Base-by-base conservation (phyloP, 176 grass and related monocot species). In the Otatea glauca region DNA sequence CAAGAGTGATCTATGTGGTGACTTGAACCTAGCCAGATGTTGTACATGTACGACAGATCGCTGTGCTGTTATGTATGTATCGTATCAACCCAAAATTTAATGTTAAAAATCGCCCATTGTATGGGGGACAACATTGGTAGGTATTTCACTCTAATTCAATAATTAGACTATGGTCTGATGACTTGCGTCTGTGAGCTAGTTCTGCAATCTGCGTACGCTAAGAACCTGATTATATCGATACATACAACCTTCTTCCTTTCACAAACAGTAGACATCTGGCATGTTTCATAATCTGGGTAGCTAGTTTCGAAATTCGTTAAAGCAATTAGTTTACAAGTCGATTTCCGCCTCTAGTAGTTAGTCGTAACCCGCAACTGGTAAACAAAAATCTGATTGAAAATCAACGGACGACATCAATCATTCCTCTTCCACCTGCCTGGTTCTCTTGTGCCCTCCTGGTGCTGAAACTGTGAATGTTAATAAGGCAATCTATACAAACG, bases 41-140 rank as follows among this genome's bases (percentile, higher is more conserved):
- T 91, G 85, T 83, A 87, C 44, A 87, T 91, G 80, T 87, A 75
- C 50, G 78, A 67, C 79, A 74, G 83, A 48, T 81, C 35, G 14
- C 78, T 86, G 59, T 79, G 23, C 62, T 67, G 32, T 75, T 24
- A n/a, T 87, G 62, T 83, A 79, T 84, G 61, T 91, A 84, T 55
- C 54, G 42, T 72, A 64, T 55, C 27, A 51, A 35, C 78, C 55
- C 62, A 13, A 29, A 44, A 34, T 18, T 87, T 84, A 87, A 70
- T 91, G 21, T 68, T 80, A 79, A 85, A 67, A 37, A 37, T 51
- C 55, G 77, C 77, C 88, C 35, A 27, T 42, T 76, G 29, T 55
- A 70, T 18, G 2, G 42, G 61, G 23, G 7, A 75, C 55, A 51
- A 38, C 41, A 20, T 58, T 8, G 0, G 11, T 70, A 16, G 47